phyloP scores from a whole-genome alignment of 2,329 filamentous ascomycete genomes.

The Aspergillus aculeatinus region DNA sequence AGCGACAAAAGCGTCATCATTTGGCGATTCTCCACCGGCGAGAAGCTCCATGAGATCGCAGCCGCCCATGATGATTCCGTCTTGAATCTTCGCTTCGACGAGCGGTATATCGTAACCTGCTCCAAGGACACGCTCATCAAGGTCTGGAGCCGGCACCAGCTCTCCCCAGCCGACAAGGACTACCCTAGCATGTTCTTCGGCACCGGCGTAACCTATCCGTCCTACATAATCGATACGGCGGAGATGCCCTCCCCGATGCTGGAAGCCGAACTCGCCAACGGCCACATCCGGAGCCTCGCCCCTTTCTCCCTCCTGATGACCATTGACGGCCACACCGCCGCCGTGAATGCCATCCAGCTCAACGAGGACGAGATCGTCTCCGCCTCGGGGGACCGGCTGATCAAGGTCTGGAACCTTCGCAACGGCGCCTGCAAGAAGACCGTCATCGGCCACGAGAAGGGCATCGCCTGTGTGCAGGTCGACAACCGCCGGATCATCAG shows the following conservation, averaged over 20 bases:
- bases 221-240: conserved; percentile 55
- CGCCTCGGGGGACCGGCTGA: conserved; percentile 86
- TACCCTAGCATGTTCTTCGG: conserved; percentile 46
- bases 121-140: conserved; percentile 98
- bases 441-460: conserved; percentile 84
- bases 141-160: conserved; percentile 78
- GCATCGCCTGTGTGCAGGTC: conserved; percentile 96
- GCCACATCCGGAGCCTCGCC: conserved; percentile 48
- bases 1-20: conserved; percentile 88
- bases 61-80: conserved; percentile 87
- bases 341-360: conserved; percentile 95
- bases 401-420: conserved; percentile 93
- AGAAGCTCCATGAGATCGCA: conserved; percentile 72
- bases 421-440: conserved; percentile 74
- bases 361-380: conserved; percentile 84
- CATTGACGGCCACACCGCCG: conserved; percentile 80
- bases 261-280: conserved; percentile 45
- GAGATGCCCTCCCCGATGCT: conserved; percentile 41
- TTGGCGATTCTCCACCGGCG: conserved; percentile 89
- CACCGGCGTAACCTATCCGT: conserved; percentile 48
- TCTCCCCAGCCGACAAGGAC: conserved; percentile 52
- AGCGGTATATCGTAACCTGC: conserved; percentile 87
- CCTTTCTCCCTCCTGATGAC: conserved; percentile 76
- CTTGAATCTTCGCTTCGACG: conserved; percentile 88
- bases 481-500: conserved; percentile 91